These are phyloP conservation scores for Vigna nakashimae DNA, from an alignment of 306 rosid genomes.

Conservation along the genomic window DNA sequence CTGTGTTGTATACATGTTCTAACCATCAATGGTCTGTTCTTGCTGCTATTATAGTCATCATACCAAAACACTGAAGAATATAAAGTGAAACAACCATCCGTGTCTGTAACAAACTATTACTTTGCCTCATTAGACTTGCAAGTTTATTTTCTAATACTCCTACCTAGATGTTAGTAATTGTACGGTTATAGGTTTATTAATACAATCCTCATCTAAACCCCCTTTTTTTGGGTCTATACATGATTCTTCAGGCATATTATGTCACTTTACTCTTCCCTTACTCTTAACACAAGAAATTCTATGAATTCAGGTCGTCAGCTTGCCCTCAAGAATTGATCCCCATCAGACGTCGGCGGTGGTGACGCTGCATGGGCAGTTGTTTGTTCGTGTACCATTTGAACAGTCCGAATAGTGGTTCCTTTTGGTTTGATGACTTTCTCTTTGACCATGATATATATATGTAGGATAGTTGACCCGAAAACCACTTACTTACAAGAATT, in stretches of 20 bases:
- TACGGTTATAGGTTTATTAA: neutral
- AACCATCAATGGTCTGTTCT: neutral
- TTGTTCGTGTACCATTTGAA: slow-evolving; percentile 94
- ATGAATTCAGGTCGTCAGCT: slow-evolving; percentile 72
- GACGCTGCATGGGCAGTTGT: slow-evolving; percentile 95
- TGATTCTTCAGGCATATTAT: neutral
- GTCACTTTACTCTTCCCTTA: neutral
- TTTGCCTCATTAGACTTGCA: neutral
- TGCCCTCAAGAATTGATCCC: slow-evolving; percentile 95
- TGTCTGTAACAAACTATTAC: neutral
- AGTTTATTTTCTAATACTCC: slow-evolving; percentile 6
- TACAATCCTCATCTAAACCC: neutral
- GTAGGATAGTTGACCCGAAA: slow-evolving; percentile 34
- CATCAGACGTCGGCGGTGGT: slow-evolving; percentile 98
- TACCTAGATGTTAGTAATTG: neutral
- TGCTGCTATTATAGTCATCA: neutral
- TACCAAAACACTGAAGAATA: neutral
- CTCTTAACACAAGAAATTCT: slow-evolving; percentile 14
- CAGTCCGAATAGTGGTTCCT: slow-evolving; percentile 60
- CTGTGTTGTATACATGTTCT: neutral
- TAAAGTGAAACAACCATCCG: neutral
- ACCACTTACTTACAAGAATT: slow-evolving; percentile 40
- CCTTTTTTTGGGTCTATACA: neutral
- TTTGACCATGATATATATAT: slow-evolving; percentile 15
- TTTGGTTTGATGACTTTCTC: slow-evolving; percentile 23